Base-by-base conservation (phyloP, 768 basidiomycete species). In the Russula griseocarnosa region DNA sequence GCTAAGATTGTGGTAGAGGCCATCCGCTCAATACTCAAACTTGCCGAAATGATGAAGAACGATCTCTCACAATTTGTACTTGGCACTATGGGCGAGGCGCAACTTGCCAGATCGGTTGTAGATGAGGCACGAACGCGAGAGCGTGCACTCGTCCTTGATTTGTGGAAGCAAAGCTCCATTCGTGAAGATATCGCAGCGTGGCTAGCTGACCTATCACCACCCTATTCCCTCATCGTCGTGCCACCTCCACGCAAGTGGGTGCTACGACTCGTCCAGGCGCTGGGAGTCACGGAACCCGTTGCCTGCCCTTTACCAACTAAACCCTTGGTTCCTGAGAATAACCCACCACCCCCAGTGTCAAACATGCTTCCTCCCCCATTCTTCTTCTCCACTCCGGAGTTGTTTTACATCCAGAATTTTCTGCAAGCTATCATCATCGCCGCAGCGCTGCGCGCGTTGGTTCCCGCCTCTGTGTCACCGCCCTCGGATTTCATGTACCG, bases 361-460 rank as follows among this genome's bases (percentile, higher is more conserved):
- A 86, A 88, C 64, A 62, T 66, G 24, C 76, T 90, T 18, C 88
- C 89, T 1, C 86, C 87, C 0, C 82, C 84, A 38, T 82, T 90
- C 65, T 82, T 89, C 69, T 84, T 90, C 70, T 78, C 78, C 1
- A 69, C 77, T 5, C 83, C 84, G 2, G 72, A 77, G 7, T 76
- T 90, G 0, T 70, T 86, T 49, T 81, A 79, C 69, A 69, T 83
- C 14, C 88, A 91, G 72, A 88, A 91, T 67, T 81, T 83, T 67
- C 73, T 90, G 6, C 88, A 91, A 70, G 88, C 87, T 5, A 77
- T 89, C 13, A 78, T 86, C 18, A 84, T 90, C 36, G 76, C 82
- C 26, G 86, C 87, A 4, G 77, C 83, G 8, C 74, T 91, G 44
- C 80, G 82, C 34, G 76, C 81, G 22, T 81, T 90, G 30, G 78